Evolutionary conservation across 306 rosid species (phyloP).

Genomic region (Carpinus viminea): DNA sequence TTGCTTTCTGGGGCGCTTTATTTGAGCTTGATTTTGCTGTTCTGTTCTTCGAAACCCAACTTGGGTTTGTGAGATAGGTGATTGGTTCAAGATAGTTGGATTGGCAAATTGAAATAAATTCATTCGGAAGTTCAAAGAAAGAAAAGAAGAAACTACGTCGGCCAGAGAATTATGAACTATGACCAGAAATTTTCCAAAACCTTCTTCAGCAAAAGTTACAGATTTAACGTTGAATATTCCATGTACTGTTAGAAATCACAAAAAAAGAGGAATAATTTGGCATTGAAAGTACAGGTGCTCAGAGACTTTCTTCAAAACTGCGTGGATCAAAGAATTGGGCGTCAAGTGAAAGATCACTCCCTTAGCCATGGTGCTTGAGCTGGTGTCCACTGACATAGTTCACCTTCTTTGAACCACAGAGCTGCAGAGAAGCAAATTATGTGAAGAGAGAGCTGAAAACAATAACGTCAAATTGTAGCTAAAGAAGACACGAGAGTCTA

Average conservation of each 20-base stretch:
- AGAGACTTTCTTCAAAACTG: conserved; percentile 29
- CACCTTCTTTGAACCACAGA: conserved; percentile 96
- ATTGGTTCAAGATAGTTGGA: neutral
- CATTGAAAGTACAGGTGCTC: neutral
- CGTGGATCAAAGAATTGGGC: conserved; percentile 18
- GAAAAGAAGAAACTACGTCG: neutral
- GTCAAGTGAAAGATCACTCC: conserved; percentile 49
- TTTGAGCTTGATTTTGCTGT: neutral
- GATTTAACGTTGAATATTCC: conserved; percentile 13
- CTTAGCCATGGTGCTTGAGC: conserved; percentile 71
- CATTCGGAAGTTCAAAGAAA: neutral
- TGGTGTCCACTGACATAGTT: conserved; percentile 74
- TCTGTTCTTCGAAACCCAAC: neutral
- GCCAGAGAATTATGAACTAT: neutral
- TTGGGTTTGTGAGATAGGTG: neutral
- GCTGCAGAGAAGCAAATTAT: conserved; percentile 46
- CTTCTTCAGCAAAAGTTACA: neutral
- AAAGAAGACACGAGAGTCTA: neutral
- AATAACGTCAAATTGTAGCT: neutral
- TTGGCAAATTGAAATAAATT: neutral
- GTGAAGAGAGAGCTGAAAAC: neutral
- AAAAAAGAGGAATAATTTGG: neutral
- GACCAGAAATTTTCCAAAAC: neutral
- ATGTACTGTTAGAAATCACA: neutral
- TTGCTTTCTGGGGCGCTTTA: neutral